Base-by-base conservation (phyloP, 2,329 filamentous ascomycete species). In the Simplicillium sp. region DNA sequence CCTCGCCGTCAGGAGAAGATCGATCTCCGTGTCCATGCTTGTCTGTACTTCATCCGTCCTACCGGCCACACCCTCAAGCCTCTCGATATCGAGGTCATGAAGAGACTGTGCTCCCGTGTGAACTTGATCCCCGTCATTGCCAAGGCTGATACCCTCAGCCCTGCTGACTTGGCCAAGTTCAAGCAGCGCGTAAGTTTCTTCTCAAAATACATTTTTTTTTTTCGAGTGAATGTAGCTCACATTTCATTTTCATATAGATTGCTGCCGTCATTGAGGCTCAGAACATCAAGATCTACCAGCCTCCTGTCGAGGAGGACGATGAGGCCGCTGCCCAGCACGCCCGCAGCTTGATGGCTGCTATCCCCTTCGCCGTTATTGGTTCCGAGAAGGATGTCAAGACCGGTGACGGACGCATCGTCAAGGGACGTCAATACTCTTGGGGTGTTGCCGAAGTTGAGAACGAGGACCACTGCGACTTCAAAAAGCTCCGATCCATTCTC, bases 401-500 rank as follows among this genome's bases (percentile, higher is more conserved):
- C 41, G 76, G 81, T 55, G 92, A 98, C 58, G 88, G 87, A 56
- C 90, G 90, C 63, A 94, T 95, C 50, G 89, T 97, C 64, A 98
- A 98, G 80, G 92, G 92, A 52, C 88, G 92, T 49, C 94, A 98
- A 68, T 98, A 98, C 71, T 87, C 88, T 42, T 98, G 92, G 92
- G 92, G 92, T 75, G 92, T 98, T 56, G 92, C 92, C 47, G 92
- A 98, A 68, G 92, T 98, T 39, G 92, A 98, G 77, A 98, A 98
- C 62, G 92, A 98, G 71, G 92, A 98, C 62, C 92, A 98, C 77
- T 98, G 92, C 70, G 92, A 98, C 69, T 98, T 98, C 77, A 98
- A 98, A 84, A 98, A 98, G 77, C 84, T 98, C 49, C 89, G 92
- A 57, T 95, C 90, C 37, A 97, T 98, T 58, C 77, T 98, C 52